Conservation (phyloP, 176 grass and related monocot species). For the Bromus sterilis region DNA sequence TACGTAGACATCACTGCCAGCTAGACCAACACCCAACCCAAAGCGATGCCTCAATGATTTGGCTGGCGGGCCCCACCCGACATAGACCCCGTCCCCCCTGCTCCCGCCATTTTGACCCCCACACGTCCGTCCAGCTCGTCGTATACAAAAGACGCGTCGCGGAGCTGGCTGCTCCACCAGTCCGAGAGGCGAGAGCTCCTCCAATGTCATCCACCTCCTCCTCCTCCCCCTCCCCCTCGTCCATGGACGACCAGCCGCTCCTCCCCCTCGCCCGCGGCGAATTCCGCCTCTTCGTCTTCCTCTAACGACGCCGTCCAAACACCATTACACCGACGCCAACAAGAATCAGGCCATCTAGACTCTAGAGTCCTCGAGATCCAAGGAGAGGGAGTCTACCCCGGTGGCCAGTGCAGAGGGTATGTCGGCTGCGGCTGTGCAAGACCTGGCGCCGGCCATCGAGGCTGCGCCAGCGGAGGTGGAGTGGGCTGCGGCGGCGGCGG, state of each 20-base stretch:
- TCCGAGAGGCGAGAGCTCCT: slow-evolving; percentile 12
- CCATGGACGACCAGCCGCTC: slow-evolving; percentile 34
- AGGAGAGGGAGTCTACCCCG: background rate
- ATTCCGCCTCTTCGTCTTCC: background rate
- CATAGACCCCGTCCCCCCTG: background rate
- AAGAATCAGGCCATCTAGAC: background rate
- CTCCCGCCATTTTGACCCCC: slow-evolving; percentile 50
- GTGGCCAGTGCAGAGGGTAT: no score
- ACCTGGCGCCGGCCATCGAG: slow-evolving; percentile 19
- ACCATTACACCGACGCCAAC: background rate
- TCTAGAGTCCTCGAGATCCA: background rate
- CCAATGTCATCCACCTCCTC: background rate
- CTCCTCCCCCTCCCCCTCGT: background rate
- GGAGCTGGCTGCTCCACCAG: slow-evolving; percentile 25
- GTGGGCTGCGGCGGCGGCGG: slow-evolving; percentile 32
- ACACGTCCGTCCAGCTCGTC: slow-evolving; percentile 1
- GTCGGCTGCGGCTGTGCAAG: slow-evolving; percentile 19
- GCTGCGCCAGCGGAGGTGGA: slow-evolving; percentile 35
- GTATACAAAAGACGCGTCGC: slow-evolving; percentile 24
- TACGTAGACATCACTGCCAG: background rate
- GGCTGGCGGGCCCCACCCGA: background rate
- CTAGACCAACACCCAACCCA: background rate
- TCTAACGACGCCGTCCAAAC: background rate
- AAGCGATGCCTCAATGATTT: slow-evolving; percentile 52
- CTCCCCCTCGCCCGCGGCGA: slow-evolving; percentile 27